phyloP scores from a whole-genome alignment of 495 filamentous ascomycete species.

The Tuber microsphaerosporum region DNA sequence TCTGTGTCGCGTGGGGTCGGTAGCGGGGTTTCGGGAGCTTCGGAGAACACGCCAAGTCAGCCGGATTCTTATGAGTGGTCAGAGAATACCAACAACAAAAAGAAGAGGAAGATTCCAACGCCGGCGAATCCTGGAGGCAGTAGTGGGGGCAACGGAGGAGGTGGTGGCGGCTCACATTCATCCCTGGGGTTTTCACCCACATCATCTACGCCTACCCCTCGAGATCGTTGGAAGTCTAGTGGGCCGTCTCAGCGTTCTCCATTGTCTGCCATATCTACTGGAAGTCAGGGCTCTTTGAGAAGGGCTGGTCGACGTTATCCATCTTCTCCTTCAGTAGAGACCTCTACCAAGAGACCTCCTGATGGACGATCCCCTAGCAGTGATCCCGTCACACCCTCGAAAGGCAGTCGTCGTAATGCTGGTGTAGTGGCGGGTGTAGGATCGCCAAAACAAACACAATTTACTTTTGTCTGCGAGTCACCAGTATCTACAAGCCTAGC shows the following conservation, averaged over 20 bases:
- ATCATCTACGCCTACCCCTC: conserved; percentile 30
- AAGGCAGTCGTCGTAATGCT: conserved; percentile 18
- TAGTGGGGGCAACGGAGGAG: conserved; percentile 45
- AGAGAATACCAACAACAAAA: conserved; percentile 99
- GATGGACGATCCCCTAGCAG: conserved; percentile 17
- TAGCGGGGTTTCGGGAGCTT: conserved; percentile 26
- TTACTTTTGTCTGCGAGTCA: conserved; percentile 40
- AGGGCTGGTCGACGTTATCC: conserved; percentile 34
- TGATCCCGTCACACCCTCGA: conserved; percentile 29
- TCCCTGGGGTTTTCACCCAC: conserved; percentile 40
- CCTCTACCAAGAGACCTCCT: conserved; percentile 19
- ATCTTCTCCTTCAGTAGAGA: conserved; percentile 33
- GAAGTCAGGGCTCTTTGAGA: conserved; percentile 35
- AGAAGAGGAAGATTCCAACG: conserved; percentile 95
- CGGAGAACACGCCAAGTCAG: conserved; percentile 38
- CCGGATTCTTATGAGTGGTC: conserved; percentile 92
- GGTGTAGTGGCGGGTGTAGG: conserved; percentile 17
- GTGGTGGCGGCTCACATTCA: conserved; percentile 46
- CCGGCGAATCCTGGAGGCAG: conserved; percentile 49
- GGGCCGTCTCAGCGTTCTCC: conserved; percentile 39
- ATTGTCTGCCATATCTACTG: conserved; percentile 28
- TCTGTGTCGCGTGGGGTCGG: conserved; percentile 41
- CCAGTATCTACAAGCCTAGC: conserved; percentile 37
- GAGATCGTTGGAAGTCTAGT: conserved; percentile 39
- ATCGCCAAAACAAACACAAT: conserved; percentile 40